phyloP scores from a whole-genome alignment of 2,329 filamentous ascomycete species.

The Ophiocordyceps camponoti-leonardi region DNA sequence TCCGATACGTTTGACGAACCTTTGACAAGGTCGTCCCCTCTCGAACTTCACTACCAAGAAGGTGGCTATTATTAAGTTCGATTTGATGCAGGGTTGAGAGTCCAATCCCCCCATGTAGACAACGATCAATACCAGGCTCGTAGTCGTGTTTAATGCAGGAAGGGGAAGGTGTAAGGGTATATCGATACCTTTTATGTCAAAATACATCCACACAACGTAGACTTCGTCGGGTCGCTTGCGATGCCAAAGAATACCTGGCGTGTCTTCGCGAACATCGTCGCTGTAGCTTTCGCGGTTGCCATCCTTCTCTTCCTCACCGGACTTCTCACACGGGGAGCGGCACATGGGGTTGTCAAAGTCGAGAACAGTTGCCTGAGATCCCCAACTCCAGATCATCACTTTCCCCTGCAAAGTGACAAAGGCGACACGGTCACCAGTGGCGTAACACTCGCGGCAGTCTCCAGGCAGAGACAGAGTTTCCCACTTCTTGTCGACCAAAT shows the following conservation, averaged over 20 bases:
- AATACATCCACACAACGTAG: background rate
- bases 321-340: too few relatives aligned
- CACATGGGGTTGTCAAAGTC: background rate
- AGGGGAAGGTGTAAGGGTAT: background rate
- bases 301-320: too few relatives aligned
- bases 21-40: background rate
- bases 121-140: background rate
- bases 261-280: too few relatives aligned
- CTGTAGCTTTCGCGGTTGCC: too few relatives aligned
- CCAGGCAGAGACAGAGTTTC: conserved; percentile 7
- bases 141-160: background rate
- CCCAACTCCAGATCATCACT: conserved; percentile 9
- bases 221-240: background rate
- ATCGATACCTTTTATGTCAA: background rate
- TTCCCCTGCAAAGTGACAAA: conserved; percentile 7
- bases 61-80: too few relatives aligned
- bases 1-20: background rate
- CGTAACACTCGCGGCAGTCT: conserved; percentile 4
- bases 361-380: conserved; percentile 5
- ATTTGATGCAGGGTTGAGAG: too few relatives aligned
- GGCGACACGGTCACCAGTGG: conserved; percentile 5
- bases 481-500: conserved; percentile 6
- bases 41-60: background rate
- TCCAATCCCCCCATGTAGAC: too few relatives aligned
- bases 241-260: background rate